Conservation (phyloP, 495 filamentous ascomycete genomes). For the Ramalina intermedia region DNA sequence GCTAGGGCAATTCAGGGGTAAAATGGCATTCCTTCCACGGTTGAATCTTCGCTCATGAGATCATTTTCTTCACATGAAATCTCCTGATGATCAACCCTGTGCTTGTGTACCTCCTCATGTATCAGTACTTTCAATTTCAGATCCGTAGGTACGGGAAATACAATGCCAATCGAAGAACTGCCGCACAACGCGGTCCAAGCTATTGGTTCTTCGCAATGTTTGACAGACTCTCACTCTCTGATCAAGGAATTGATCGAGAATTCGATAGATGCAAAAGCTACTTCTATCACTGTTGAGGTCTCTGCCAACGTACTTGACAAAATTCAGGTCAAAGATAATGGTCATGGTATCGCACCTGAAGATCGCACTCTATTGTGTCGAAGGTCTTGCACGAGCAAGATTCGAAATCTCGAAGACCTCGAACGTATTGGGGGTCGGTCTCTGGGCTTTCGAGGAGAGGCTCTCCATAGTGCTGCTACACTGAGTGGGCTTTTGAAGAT, state of each 20-base stretch:
- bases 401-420: constrained; percentile 59
- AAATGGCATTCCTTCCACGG: too few species aligned
- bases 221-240: constrained; percentile 57
- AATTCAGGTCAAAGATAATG: constrained; percentile 88
- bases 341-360: constrained; percentile 57
- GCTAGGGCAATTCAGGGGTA: too few species aligned
- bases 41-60: too few species aligned
- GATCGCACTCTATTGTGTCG: constrained; percentile 57
- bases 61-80: too few species aligned
- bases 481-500: constrained; percentile 49
- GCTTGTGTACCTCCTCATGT: too few species aligned
- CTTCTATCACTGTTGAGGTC: constrained; percentile 56
- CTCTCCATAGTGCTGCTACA: constrained; percentile 63
- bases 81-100: too few species aligned
- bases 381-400: constrained; percentile 75
- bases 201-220: constrained; percentile 57
- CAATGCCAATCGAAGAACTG: constrained; percentile 53
- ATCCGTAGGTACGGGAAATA: too few species aligned
- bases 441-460: constrained; percentile 80
- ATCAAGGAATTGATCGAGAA: constrained; percentile 93
- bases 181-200: constrained; percentile 46
- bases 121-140: too few species aligned
- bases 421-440: constrained; percentile 45
- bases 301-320: constrained; percentile 62
- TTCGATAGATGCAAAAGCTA: constrained; percentile 68